Base-by-base conservation (phyloP, 345 rosid species). In the Clausena lansium region DNA sequence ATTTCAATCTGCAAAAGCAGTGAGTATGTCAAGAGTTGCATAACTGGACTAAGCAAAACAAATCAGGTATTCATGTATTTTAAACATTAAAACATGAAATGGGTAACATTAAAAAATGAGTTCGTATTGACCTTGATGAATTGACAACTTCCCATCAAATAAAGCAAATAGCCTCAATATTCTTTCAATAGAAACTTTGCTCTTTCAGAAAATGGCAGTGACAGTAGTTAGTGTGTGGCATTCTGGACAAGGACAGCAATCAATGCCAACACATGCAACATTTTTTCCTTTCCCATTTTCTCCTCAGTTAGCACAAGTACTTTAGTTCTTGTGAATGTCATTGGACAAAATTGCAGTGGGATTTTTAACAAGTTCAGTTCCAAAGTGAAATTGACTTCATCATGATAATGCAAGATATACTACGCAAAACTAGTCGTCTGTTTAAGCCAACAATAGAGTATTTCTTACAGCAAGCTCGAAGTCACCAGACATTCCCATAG, bases 401-500 rank as follows among this genome's bases (percentile, higher is more conserved):
- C 59, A 62, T 6, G 67, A 30, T 3, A 11, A 15, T 10, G 11
- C 30, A 75, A 41, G 70, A 62, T 0, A 28, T 6, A 62, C 19
- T 50, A 32, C 33, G 41, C n/a, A 75, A 41, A 13, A 20, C 11
- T 25, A 62, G 65, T 27, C 22, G 61, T 41, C 27, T 10, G 9
- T 9, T 52, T 76, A 19, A 77, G 27, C 35, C 6, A 22, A 41
- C 4, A 25, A 57, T 55, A 35, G 58, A 62, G 58, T 13, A 59
- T 36, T 78, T 24, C 98, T 90, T 88, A 96, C 99, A 2, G 99
- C 99, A 81, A 74, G 92, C 80, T 96, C 98, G 70, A 96, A 96
- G 86, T 96, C 98, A 75, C 88, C 80, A 0, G 97, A 96, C 99
- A 96, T 96, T 73, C 99, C 99, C 98, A 96, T 96, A 10, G 99